A percentile compares a stretch with the other conserved stretches of the same genome.
phyloP scores from a whole-genome alignment of 176 grass and related monocot genomes.

The Eleusine indica region DNA sequence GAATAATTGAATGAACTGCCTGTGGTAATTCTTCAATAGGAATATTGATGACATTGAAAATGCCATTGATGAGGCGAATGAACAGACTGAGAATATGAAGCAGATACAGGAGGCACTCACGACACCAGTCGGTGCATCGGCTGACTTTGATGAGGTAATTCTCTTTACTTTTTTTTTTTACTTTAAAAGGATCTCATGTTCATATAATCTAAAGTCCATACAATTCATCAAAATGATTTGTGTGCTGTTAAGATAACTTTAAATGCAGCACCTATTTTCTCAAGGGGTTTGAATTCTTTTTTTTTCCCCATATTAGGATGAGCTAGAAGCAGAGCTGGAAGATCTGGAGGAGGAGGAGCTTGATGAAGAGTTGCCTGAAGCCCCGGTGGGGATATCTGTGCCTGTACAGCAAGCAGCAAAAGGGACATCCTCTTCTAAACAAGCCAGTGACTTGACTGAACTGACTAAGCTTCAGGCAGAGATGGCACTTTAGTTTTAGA shows the following conservation, averaged over 20 bases:
- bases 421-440: conserved; percentile 14
- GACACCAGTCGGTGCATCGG: conserved; percentile 48
- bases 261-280: not conserved
- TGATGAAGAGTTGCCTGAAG: conserved; percentile 47
- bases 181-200: not conserved
- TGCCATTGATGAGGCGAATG: conserved; percentile 49
- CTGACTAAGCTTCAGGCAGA: conserved; percentile 58
- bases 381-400: not conserved
- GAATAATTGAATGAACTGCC: not conserved
- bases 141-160: conserved; percentile 69
- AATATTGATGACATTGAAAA: conserved; percentile 73
- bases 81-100: conserved; percentile 65
- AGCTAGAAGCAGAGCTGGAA: conserved; percentile 68
- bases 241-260: not conserved
- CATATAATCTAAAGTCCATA: not conserved
- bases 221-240: not conserved
- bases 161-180: not conserved
- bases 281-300: not conserved
- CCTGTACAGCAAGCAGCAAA: not conserved
- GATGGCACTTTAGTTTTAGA: conserved; percentile 50
- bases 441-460: conserved; percentile 39
- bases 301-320: conserved; percentile 42
- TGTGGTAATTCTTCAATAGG: conserved; percentile 27
- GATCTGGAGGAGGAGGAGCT: conserved; percentile 60
- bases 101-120: conserved; percentile 66